Conservation (phyloP, 805 yeast species). For the Yarrowia sp. region DNA sequence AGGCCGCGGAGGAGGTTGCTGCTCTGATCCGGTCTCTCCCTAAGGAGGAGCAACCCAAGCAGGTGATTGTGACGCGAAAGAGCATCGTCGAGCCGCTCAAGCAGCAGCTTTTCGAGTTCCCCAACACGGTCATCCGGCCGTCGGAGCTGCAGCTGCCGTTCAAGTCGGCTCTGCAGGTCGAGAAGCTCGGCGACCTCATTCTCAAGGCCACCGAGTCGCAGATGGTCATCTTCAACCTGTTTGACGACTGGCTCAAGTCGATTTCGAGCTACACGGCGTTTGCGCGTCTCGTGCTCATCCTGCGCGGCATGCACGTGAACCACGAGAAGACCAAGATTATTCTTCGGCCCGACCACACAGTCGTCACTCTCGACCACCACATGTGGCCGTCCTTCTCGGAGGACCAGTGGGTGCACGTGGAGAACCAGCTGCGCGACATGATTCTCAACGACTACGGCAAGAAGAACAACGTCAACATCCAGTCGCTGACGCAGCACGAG, state of each 20-base stretch:
- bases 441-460: conserved; percentile 81
- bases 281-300: conserved; percentile 76
- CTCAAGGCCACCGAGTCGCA: conserved; percentile 87
- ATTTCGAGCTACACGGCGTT: conserved; percentile 92
- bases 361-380: conserved; percentile 72
- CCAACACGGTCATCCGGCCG: conserved; percentile 83
- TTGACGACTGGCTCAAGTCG: conserved; percentile 88
- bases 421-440: conserved; percentile 81
- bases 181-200: conserved; percentile 73
- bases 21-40: conserved; percentile 87
- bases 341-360: conserved; percentile 68
- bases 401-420: conserved; percentile 91
- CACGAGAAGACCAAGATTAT: conserved; percentile 73
- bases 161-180: conserved; percentile 77
- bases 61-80: conserved; percentile 82
- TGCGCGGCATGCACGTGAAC: conserved; percentile 77
- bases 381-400: conserved; percentile 89
- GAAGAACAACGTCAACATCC: conserved; percentile 80
- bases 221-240: conserved; percentile 84
- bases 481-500: conserved; percentile 87
- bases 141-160: conserved; percentile 90
- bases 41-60: conserved; percentile 91
- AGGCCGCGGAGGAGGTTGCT: conserved; percentile 96
- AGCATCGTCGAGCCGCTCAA: conserved; percentile 93
- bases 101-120: conserved; percentile 95